A percentile compares a stretch with the other conserved stretches of the same genome.
Conservation (phyloP, 2,329 filamentous ascomycete species). For the Colletotrichum sansevieriae region DNA sequence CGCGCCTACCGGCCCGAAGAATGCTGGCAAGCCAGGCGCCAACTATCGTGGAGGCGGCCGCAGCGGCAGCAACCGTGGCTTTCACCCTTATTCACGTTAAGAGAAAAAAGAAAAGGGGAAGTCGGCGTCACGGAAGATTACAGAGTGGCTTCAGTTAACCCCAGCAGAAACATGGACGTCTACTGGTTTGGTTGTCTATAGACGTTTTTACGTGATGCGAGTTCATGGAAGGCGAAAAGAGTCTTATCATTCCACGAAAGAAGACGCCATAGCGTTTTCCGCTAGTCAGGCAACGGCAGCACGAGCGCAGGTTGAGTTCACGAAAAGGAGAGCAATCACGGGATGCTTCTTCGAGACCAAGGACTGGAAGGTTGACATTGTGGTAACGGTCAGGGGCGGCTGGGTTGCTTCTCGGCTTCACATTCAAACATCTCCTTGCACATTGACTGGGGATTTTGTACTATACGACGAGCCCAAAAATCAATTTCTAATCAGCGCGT, state of each 20-base stretch:
- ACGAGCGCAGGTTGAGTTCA: background rate
- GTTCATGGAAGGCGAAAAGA: background rate
- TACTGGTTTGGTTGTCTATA: background rate
- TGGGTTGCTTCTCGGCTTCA: background rate
- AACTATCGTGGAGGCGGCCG: conserved; percentile 94
- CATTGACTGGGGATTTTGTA: conserved; percentile 17
- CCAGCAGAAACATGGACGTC: background rate
- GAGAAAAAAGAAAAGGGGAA: background rate
- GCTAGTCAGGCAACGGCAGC: background rate
- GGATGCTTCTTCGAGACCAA: conserved; percentile 1
- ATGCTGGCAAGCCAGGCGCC: conserved; percentile 89
- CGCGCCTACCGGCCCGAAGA: conserved; percentile 94
- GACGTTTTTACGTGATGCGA: background rate
- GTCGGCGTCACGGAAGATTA: background rate
- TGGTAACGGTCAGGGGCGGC: conserved; percentile 17
- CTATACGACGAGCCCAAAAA: conserved; percentile 11
- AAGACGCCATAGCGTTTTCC: background rate
- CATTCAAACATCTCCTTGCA: conserved; percentile 15
- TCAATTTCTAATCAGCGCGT: conserved; percentile 7
- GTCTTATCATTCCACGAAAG: background rate
- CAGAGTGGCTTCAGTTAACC: background rate
- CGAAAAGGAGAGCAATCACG: background rate
- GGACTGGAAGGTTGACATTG: background rate
- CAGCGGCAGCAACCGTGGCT: conserved; percentile 80
- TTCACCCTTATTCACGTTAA: conserved; percentile 76